Conservation (phyloP, 1,139 yeast genomes). For the Zhuliangozyma blackwelliae region DNA sequence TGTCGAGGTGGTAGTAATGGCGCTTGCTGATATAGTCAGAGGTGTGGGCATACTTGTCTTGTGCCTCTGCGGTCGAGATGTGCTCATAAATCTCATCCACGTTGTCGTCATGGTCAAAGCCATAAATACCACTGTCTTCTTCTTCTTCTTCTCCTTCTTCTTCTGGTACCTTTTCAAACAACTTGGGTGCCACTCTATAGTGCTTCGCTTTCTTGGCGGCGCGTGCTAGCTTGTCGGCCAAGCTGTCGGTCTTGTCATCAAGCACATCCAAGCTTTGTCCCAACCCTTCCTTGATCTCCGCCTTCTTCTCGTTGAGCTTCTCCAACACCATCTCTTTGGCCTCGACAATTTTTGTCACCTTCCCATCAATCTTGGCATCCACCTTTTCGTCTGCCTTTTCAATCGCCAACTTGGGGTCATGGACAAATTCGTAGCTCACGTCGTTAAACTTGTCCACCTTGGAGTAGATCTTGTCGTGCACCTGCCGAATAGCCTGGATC, state of each 20-base stretch:
- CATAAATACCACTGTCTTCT: no score
- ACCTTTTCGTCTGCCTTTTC: slow-evolving; percentile 18
- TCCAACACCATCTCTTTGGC: slow-evolving; percentile 13
- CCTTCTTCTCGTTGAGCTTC: slow-evolving; percentile 8
- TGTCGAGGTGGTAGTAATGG: slow-evolving; percentile 1
- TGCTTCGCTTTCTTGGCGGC: slow-evolving; percentile 3
- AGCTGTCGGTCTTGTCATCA: slow-evolving; percentile 8
- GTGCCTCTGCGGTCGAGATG: neutral
- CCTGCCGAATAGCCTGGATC: slow-evolving; percentile 20
- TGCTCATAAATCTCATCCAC: slow-evolving; percentile 2
- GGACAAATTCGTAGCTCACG: slow-evolving; percentile 17
- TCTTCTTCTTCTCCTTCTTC: slow-evolving; percentile 3
- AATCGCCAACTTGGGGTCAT: slow-evolving; percentile 17
- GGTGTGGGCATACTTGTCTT: neutral
- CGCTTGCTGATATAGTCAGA: slow-evolving; percentile 1
- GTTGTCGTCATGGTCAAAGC: neutral
- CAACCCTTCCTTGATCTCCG: slow-evolving; percentile 2
- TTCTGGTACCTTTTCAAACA: slow-evolving; percentile 9
- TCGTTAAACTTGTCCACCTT: slow-evolving; percentile 17
- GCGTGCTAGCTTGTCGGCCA: slow-evolving; percentile 6
- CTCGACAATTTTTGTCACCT: slow-evolving; percentile 11
- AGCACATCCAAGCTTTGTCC: slow-evolving; percentile 5
- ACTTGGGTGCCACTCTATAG: slow-evolving; percentile 11
- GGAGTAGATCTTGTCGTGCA: slow-evolving; percentile 16
- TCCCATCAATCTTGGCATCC: slow-evolving; percentile 13